Evolutionary conservation across 1,284 basidiomycete species (phyloP), one percentile per base, ranked within the genome.

Genomic region (Ceratobasidium sp.): DNA sequence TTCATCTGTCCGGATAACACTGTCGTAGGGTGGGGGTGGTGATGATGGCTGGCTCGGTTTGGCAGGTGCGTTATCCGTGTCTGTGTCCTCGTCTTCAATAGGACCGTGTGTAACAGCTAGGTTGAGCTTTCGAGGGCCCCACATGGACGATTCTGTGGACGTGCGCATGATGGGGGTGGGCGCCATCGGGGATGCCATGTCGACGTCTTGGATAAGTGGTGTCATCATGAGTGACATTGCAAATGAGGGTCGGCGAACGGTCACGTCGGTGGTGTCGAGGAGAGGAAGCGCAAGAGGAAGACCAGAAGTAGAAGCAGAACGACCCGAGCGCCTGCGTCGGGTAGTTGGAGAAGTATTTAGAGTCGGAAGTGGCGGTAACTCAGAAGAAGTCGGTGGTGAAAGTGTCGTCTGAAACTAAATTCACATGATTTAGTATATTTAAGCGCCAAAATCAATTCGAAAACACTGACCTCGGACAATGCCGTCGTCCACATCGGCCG

Each of bases 101-200:
- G 64, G 64, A 18, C 64, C 64, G 52, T 69, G 64, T 21, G 32
- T 69, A 5, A 57, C 52, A 3, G 49, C 38, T 30, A 55, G 64
- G 6, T 46, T 23, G 18, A 69, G 47, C 35, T 69, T 69, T 8
- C 52, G 64, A 4, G 64, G 64, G 3, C 38, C 64, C 64, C 64
- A 69, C 64, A 69, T 69, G 38, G 64, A 69, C 8, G 64, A 69
- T 69, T 69, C 64, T 38, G 64, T 69, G 38, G 64, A 30, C 23
- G 64, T 69, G 52, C 64, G 64, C 64, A 69, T 57, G 52, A 69
- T 52, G 28, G 64, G 64, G 9, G 64, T 69, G 23, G 52, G 21
- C 1, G 52, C 38, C 50, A 69, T 69, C 5, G 64, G 64, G 6
- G 64, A 69, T 6, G 64, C 64, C 64, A 69, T 69, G 43, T 70